A percentile compares a stretch with the other conserved stretches of the same genome.
Evolutionary conservation across 2,329 filamentous ascomycete species (phyloP).

Genomic region (Epichloe festucae): DNA sequence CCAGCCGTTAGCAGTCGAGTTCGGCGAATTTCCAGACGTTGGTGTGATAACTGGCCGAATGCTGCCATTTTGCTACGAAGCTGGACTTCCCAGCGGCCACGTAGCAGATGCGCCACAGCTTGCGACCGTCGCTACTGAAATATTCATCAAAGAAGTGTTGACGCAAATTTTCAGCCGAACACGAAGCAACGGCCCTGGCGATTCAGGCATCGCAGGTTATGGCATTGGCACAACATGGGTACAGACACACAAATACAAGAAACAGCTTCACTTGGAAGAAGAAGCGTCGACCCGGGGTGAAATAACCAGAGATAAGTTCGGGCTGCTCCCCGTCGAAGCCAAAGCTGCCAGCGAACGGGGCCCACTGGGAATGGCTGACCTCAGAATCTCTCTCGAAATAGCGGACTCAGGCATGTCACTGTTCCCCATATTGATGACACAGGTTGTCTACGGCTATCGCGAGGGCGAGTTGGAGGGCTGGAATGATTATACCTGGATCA

Average conservation of each 20-base stretch:
- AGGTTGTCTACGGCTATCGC: conserved; percentile 56
- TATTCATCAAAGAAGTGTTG: conserved; percentile 53
- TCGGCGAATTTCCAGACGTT: conserved; percentile 56
- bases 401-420: conserved; percentile 63
- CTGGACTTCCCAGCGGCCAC: conserved; percentile 47
- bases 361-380: conserved; percentile 63
- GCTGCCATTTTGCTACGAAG: conserved; percentile 56
- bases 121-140: conserved; percentile 52
- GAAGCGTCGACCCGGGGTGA: conserved; percentile 60
- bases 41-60: conserved; percentile 50
- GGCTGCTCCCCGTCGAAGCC: conserved; percentile 68
- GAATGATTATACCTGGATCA: conserved; percentile 44
- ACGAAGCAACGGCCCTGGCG: conserved; percentile 50
- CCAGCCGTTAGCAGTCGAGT: conserved; percentile 52
- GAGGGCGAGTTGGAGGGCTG: conserved; percentile 64
- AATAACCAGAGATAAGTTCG: conserved; percentile 58
- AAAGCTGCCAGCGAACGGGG: conserved; percentile 60
- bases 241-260: conserved; percentile 65
- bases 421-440: conserved; percentile 62
- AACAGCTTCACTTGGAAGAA: conserved; percentile 65
- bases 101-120: conserved; percentile 47
- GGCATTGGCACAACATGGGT: conserved; percentile 58
- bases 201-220: conserved; percentile 47
- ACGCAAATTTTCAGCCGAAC: conserved; percentile 51
- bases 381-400: conserved; percentile 63